Evolutionary conservation across 192 early-diverging fungal genomes (phyloP), one percentile per base, ranked within the genome.

Genomic region (Jimgerdemannia flammicorona): DNA sequence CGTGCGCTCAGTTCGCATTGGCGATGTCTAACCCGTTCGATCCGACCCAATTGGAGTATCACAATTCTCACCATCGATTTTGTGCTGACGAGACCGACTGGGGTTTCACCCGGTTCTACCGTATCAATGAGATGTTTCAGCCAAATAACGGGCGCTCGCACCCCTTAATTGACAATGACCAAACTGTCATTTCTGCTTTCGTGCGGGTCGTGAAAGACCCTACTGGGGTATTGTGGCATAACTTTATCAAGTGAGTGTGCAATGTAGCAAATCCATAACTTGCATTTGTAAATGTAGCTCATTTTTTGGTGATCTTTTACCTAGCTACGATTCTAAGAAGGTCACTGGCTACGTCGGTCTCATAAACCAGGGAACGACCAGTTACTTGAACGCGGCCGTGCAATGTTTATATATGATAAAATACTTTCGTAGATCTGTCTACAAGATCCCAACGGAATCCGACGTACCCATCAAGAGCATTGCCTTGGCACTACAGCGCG

Each of bases 321-420:
- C 29, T 29, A 29, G 29, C 29, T 29, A 29, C 29, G 29, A 29
- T 1, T 29, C 29, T 1, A 29, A 29, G 29, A 29, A 29, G 29
- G 29, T 29, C 29, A 29, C 29, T 29, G 29, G 29, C 1, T 29
- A 0, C 1, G 29, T 29, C 1, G 29, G 29, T 29, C 29, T 99
- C 71, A 93, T 93, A 75, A 99, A 99, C 81, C 97, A 98, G 81
- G 98, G 96, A 18, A 96, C 97, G 2, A 99, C 98, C 0, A 97
- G 98, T 84, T 99, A 99, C 81, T 97, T 99, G 96, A 99, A 98
- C 86, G 97, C 96, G 69, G 84, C 98, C 19, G 87, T 99, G 49
- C 98, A 99, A 78, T 96, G 95, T 29, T 85, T 29, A 29, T 29
- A 29, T 29, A 29, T 29, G 29, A 29, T 29, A 29, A 29, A 29